These are phyloP conservation scores for Cyclotella sp. DNA, from an alignment of 108 stramenopile genomes.

Conservation along the genomic window DNA sequence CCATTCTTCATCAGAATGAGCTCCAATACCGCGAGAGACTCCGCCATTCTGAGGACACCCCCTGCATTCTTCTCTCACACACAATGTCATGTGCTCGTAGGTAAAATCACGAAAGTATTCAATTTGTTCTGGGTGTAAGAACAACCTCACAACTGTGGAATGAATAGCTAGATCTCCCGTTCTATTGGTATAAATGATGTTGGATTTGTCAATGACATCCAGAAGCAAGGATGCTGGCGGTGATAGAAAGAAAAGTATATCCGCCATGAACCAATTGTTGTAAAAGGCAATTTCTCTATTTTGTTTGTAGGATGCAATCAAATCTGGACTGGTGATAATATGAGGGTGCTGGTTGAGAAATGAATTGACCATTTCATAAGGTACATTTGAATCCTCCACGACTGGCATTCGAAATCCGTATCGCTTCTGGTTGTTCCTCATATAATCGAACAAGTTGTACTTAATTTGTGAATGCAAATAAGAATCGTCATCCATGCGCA, in stretches of 20 bases:
- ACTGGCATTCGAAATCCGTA: constrained; percentile 78
- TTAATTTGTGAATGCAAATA: constrained; percentile 66
- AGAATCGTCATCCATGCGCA: constrained; percentile 86
- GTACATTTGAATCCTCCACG: constrained; percentile 56
- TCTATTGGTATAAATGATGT: constrained; percentile 67
- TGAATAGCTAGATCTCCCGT: constrained; percentile 82
- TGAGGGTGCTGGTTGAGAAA: neutral
- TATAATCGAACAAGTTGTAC: constrained; percentile 80
- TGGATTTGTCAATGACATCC: constrained; percentile 64
- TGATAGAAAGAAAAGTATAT: constrained; percentile 60
- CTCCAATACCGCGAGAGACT: constrained; percentile 8
- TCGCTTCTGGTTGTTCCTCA: constrained; percentile 55
- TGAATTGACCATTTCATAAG: neutral
- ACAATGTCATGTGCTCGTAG: constrained; percentile 61
- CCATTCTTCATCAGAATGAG: constrained; percentile 6
- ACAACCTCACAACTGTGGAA: constrained; percentile 67
- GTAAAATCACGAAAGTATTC: constrained; percentile 82
- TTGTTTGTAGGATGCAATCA: constrained; percentile 15
- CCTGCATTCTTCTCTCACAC: neutral
- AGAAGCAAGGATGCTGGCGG: constrained; percentile 58
- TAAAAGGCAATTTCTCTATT: constrained; percentile 59
- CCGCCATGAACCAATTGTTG: constrained; percentile 80
- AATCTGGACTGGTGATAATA: neutral
- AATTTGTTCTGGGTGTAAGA: constrained; percentile 60
- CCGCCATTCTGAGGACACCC: constrained; percentile 22